Evolutionary conservation across 2,329 filamentous ascomycete species (phyloP), one percentile per base, ranked within the genome.

Genomic region (Botrytis medusae): DNA sequence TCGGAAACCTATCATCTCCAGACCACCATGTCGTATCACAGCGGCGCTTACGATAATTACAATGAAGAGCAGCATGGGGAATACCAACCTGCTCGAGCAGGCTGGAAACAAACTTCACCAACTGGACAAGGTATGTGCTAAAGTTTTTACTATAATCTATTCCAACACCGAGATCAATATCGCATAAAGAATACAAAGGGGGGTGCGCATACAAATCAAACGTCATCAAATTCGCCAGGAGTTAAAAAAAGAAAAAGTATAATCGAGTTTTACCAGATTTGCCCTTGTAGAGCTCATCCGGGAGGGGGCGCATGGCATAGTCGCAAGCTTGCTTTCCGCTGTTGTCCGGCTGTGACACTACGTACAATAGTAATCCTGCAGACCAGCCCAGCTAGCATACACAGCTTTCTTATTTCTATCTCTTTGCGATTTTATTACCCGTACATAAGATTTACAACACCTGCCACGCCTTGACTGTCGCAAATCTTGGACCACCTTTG

Each of bases 21-120:
- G 22, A 72, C n/a, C 46, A 65, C n/a, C 46, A 72, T 72, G 71
- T 59, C 71, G 10, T 59, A 60, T 9, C 60, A 72, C 37, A 44
- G 42, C 48, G 5, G 51, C 54, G 48, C 46, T 34, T 72, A 61
- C 54, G 61, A 72, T 42, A 62, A 60, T 60, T 57, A 54, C 51
- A 16, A 25, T 20, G 60, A 54, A 20, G 62, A 72, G 14, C 12
- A 20, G 5, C 51, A 68, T 14, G 71, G 57, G 9, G 71, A 72
- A 69, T 72, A 72, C 22, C 71, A 72, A 40, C 63, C 71, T 48
- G 51, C 71, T 34, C 40, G 71, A 40, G 71, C 71, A 25, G 71
- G 51, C 25, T 72, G 71, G 71, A 72, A 69, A 48, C 62, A 48
- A 57, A 46, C 60, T 25, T 44, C 37, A 25, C 51, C 20, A 9